Evolutionary conservation across 805 yeast genomes (phyloP), one percentile per base, ranked within the genome.

Genomic region (Tetrapisispora nanseiensis): DNA sequence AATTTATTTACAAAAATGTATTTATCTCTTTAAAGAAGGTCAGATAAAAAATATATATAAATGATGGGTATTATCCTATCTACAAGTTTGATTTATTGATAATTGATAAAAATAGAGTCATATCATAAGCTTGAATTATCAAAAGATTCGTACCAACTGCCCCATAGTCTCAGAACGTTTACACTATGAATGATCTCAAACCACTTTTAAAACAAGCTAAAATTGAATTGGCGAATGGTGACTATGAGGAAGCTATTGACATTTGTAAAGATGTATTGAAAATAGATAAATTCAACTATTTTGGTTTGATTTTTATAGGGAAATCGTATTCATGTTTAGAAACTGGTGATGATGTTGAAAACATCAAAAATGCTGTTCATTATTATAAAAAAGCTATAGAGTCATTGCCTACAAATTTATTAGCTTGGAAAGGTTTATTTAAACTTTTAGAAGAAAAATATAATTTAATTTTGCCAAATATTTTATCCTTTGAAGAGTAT

Each of bases 401-500:
- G 6, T 40, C 78, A 1, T 72, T 76, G 23, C 71, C 75, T 0
- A 65, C 66, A 2, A 75, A 80, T 39, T 48, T 77, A 1, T 58
- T 74, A 21, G 94, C 87, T 0, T 89, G 92, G 94, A 86, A 84
- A 54, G 97, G 97, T 1, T 68, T 80, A 45, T 62, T 78, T 45
- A 23, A 24, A 12, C 15, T 35, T 16, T 71, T 75, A 37, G 59
- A 76, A 0, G 46, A 59, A 11, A 49, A 49, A 31, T 37, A 39
- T 1, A 51, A 61, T 11, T 49, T 51, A 8, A 40, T 50, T 13
- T 31, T 59, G 5, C 56, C 66, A 3, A 71, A 75, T 41, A 66
- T 63, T 47, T 52, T 57, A 4, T 43, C 60, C 2, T 79, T 73
- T 57, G 51, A 53, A 33, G 44, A 56, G 23, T 53, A 49, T 41